Percentiles rank a stretch among this genome's conserved stretches.
These are phyloP conservation scores for Penicillium capsulatum DNA, from an alignment of 2,329 filamentous ascomycete genomes.

Conservation along the genomic window DNA sequence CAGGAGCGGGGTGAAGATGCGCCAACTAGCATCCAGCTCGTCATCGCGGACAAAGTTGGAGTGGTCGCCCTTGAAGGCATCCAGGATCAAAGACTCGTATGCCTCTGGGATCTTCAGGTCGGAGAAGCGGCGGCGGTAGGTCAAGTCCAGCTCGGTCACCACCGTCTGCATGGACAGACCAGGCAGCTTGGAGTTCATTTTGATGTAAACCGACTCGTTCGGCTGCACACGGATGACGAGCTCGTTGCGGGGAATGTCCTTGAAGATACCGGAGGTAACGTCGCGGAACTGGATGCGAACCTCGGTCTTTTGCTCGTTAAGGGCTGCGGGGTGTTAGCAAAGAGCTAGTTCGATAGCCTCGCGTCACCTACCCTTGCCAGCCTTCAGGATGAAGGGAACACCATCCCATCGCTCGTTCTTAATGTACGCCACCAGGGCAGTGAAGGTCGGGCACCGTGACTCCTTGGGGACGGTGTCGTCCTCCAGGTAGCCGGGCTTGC, in stretches of 20 bases:
- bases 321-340: slow-evolving; percentile 49
- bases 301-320: slow-evolving; percentile 99
- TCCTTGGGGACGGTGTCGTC: slow-evolving; percentile 97
- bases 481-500: slow-evolving; percentile 96
- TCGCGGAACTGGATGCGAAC: slow-evolving; percentile 99
- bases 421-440: slow-evolving; percentile 93
- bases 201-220: slow-evolving; percentile 99
- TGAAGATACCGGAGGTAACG: slow-evolving; percentile 98
- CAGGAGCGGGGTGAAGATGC: slow-evolving; percentile 93
- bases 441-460: slow-evolving; percentile 96
- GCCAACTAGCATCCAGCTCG: slow-evolving; percentile 96
- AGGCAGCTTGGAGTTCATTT: slow-evolving; percentile 99
- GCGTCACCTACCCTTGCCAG: slow-evolving; percentile 64
- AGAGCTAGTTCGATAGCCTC: slow-evolving; percentile 1
- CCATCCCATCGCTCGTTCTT: slow-evolving; percentile 99
- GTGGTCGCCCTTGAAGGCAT: slow-evolving; percentile 97
- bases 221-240: slow-evolving; percentile 98
- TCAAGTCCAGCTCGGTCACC: slow-evolving; percentile 95
- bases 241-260: slow-evolving; percentile 98
- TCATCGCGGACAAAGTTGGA: slow-evolving; percentile 98
- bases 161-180: slow-evolving; percentile 99
- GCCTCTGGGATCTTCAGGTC: slow-evolving; percentile 99
- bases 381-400: slow-evolving; percentile 98
- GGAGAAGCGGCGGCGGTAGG: slow-evolving; percentile 96
- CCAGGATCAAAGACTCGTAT: slow-evolving; percentile 94